Evolutionary conservation across 306 rosid genomes (phyloP), one percentile per base, ranked within the genome.

Genomic region (Ceratonia siliqua): DNA sequence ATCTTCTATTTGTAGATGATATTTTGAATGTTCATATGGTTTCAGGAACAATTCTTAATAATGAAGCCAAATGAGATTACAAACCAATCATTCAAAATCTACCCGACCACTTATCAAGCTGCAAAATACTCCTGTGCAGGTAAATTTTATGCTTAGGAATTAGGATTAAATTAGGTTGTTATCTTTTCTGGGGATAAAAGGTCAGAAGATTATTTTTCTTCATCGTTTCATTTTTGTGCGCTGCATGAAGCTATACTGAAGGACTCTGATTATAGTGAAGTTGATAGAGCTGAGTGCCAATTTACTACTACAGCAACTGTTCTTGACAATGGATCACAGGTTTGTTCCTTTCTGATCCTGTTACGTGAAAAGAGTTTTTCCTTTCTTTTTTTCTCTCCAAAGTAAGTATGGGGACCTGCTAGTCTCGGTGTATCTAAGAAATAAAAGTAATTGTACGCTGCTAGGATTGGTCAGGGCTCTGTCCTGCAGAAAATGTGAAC

Each of bases 251-350:
- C 96, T 73, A 89, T 94, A 76, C 87, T 94, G 14, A 91, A 91
- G 88, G 96, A 94, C 79, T 89, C 98, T 68, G 91, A 88, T 82
- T 94, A 87, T 76, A 69, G 74, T 75, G 94, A 94, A 88, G 93
- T 87, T 42, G 98, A 94, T 74, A 87, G 93, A 87, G 98, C 96
- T 8, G 97, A 91, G 69, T 94, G 98, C 87, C 96, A 91, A 78
- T 94, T 94, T 87, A 63, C 94, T 66, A 94, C 97, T 1, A 88
- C 87, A 1, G 79, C 93, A 69, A 94, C 97, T 63, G 83, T 88
- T 61, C 89, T 94, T 66, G 96, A 91, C 79, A 94, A 91, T 75
- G 98, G 97, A 81, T 70, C 98, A 53, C 86, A 90, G 96, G 96
- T 90, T 57, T 80, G 79, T 77, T 53, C 48, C 49, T 50, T 81